Conservation (phyloP, 257 asterid species). For the Salvia hispanica region DNA sequence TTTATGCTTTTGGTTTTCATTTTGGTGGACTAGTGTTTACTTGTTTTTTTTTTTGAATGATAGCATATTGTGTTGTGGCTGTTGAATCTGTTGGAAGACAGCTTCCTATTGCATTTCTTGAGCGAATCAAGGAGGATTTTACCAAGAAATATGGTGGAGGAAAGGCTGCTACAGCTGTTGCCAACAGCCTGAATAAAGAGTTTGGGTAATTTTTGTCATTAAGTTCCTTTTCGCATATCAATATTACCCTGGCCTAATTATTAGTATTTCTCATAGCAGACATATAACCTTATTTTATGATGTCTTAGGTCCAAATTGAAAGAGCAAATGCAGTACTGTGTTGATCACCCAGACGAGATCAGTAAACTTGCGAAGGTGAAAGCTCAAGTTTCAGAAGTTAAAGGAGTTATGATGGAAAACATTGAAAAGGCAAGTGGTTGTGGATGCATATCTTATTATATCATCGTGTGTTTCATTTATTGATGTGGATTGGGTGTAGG, state of each 20-base stretch:
- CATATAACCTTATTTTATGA: conserved; percentile 13
- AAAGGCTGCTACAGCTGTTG: conserved; percentile 93
- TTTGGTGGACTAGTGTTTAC: conserved; percentile 14
- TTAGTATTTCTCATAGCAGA: not conserved
- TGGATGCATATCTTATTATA: not conserved
- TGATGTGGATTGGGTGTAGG: conserved; percentile 14
- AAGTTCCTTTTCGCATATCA: conserved; percentile 6
- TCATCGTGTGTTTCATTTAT: not conserved
- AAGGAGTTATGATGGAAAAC: conserved; percentile 99
- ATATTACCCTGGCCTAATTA: not conserved
- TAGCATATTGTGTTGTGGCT: conserved; percentile 95
- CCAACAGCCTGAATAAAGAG: conserved; percentile 77
- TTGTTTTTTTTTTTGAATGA: conserved; percentile 31
- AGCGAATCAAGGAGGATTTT: conserved; percentile 82
- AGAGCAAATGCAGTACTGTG: conserved; percentile 97
- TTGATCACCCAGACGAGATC: conserved; percentile 94
- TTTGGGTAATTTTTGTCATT: conserved; percentile 60
- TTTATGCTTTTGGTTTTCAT: conserved; percentile 26
- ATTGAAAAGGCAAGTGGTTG: conserved; percentile 73
- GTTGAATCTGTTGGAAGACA: conserved; percentile 91
- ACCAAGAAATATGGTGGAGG: conserved; percentile 91
- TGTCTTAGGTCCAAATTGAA: conserved; percentile 74
- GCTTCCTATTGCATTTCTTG: conserved; percentile 83
- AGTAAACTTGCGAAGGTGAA: conserved; percentile 85
- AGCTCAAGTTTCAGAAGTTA: conserved; percentile 96